These are phyloP conservation scores for Actinomortierella ambigua DNA, from an alignment of 371 early-diverging fungal genomes.

Conservation along the genomic window DNA sequence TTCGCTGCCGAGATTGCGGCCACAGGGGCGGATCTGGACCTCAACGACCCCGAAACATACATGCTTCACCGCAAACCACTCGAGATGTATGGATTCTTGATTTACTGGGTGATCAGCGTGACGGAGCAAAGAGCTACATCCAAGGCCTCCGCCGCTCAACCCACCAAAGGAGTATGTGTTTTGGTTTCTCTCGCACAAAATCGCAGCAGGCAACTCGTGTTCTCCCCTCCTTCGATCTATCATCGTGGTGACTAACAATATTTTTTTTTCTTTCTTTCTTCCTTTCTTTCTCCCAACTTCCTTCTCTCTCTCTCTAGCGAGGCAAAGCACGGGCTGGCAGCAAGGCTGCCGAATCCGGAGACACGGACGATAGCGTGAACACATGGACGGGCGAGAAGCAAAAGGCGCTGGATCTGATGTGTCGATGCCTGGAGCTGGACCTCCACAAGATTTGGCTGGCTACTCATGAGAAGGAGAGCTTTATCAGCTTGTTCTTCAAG, in stretches of 20 bases:
- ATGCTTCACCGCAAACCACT: conserved; percentile 63
- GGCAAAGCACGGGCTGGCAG: conserved; percentile 23
- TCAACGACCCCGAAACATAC: conserved; percentile 70
- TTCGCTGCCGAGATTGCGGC: conserved; percentile 66
- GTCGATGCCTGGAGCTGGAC: conserved; percentile 64
- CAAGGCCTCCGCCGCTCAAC: conserved; percentile 30
- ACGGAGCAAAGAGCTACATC: conserved; percentile 63
- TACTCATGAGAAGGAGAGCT: conserved; percentile 75
- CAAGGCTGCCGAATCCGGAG: conserved; percentile 39
- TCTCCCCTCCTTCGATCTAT: conserved; percentile 7
- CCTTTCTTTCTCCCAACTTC: too few species aligned
- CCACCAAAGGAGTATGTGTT: conserved; percentile 12
- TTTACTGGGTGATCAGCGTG: conserved; percentile 71
- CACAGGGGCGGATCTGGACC: conserved; percentile 62
- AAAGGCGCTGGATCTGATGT: conserved; percentile 58
- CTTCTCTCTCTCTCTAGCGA: too few species aligned
- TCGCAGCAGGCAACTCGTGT: conserved; percentile 12
- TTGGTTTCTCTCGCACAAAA: not conserved
- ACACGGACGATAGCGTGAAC: conserved; percentile 48
- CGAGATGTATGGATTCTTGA: conserved; percentile 79
- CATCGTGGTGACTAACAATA: not conserved
- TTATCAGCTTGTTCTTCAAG: conserved; percentile 86
- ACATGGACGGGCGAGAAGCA: conserved; percentile 66
- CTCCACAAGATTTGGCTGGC: conserved; percentile 82
- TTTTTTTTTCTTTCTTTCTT: conserved; percentile 11